Evolutionary conservation across 768 basidiomycete species (phyloP), one percentile per base, ranked within the genome.

Genomic region (Amanita rubescens): DNA sequence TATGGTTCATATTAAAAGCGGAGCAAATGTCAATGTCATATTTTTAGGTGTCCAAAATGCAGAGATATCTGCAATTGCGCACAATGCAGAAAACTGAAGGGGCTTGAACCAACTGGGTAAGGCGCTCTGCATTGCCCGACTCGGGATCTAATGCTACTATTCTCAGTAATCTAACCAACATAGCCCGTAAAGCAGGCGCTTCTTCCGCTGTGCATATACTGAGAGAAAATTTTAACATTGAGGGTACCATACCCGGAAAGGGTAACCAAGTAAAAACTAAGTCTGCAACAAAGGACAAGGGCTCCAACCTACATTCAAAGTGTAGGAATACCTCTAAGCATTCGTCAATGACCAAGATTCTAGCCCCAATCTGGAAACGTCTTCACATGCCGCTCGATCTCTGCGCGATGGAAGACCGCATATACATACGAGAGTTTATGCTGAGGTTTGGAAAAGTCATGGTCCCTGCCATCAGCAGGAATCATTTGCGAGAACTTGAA

Each of bases 371-470:
- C 44, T 90, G 88, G 88, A 76, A 69, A 4, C 60, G 63, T 5
- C 62, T 87, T 5, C 70, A 70, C 1, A 70, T 74, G 11, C 59
- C 58, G 27, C 67, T 85, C 12, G 66, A 71, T 5, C 67, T 71
- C 35, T 61, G 70, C 0, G 77, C 79, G 37, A 80, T 76, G 1
- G 75, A 85, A 57, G 73, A 76, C 24, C 81, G 88, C 9, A 77
- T 90, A 44, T 71, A 80, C 58, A 83, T 90, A 39, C 81, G 89
- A 53, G 89, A 91, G 66, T 92, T 90, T 63, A 62, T 79, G 10
- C 62, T 86, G 44, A 76, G 89, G 32, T 90, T 90, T 57, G 70
- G 73, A 1, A 69, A 72, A 25, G 52, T 79, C 14, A 65, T 84
- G 58, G 78, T 80, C 24, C 71, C 71, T 10, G 46, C 60, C 12